These are phyloP conservation scores for Fusarium paranaense DNA, from an alignment of 2,329 filamentous ascomycete genomes.

Conservation along the genomic window DNA sequence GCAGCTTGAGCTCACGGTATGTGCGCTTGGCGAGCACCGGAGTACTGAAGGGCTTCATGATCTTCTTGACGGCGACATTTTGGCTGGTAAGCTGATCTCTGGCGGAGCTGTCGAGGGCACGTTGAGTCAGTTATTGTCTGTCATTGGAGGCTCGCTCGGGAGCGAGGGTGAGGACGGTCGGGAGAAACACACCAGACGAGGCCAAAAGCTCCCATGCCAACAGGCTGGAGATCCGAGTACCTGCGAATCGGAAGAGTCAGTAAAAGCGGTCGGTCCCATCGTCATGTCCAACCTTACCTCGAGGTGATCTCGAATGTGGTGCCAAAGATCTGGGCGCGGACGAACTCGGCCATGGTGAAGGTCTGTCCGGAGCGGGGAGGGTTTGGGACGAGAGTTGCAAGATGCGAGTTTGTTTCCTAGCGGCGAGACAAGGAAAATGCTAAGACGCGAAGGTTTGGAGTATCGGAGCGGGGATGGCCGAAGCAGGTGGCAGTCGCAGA, in stretches of 20 bases:
- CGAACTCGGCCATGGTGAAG: conserved; percentile 94
- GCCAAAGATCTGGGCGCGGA: conserved; percentile 98
- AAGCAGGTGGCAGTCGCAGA: conserved; percentile 26
- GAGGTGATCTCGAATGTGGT: conserved; percentile 99
- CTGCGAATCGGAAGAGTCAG: conserved; percentile 58
- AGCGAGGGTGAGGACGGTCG: conserved; percentile 10
- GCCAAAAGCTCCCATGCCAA: conserved; percentile 99
- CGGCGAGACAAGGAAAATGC: conserved; percentile 28
- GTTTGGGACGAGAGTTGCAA: conserved; percentile 10
- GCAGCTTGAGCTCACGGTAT: conserved; percentile 95
- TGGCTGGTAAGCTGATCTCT: conserved; percentile 97
- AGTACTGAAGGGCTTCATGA: conserved; percentile 99
- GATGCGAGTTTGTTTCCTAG: conserved; percentile 21
- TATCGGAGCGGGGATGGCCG: conserved; percentile 28
- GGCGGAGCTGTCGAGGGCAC: conserved; percentile 75
- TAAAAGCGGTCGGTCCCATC: conserved; percentile 4
- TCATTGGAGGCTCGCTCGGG: background rate
- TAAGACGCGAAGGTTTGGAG: conserved; percentile 18
- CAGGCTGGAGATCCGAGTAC: conserved; percentile 97
- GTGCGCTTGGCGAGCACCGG: conserved; percentile 97
- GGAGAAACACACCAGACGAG: conserved; percentile 83
- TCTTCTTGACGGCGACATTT: conserved; percentile 99
- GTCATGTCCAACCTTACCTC: conserved; percentile 68
- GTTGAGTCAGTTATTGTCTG: conserved; percentile 9
- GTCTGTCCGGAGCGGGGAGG: conserved; percentile 17